Evolutionary conservation across 257 asterid genomes (phyloP).

Genomic region (Anisodus acutangulus): DNA sequence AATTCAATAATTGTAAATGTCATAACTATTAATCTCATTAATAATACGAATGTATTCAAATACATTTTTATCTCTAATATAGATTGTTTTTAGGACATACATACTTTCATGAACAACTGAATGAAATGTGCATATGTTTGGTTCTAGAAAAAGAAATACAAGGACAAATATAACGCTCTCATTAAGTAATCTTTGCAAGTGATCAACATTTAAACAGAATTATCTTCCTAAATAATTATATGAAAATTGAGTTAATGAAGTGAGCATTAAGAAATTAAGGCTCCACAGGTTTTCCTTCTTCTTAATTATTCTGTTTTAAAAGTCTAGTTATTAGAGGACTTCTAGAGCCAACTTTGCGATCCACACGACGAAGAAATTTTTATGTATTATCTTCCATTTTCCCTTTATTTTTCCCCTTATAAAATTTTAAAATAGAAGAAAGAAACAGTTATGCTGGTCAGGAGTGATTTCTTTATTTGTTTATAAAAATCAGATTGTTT

Average conservation of each 20-base stretch:
- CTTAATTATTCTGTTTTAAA: not conserved
- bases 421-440: not conserved
- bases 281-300: not conserved
- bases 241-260: not conserved
- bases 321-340: not conserved
- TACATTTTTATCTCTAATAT: no score
- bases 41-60: no score
- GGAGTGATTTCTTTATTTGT: not conserved
- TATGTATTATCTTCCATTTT: not conserved
- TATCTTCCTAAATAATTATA: constrained; percentile 11
- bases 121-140: not conserved
- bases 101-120: not conserved
- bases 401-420: not conserved
- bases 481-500: not conserved
- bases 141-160: not conserved
- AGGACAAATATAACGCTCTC: not conserved
- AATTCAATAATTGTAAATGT: no score
- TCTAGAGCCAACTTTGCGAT: not conserved
- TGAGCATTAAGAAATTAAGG: not conserved
- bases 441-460: not conserved
- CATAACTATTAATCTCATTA: no score
- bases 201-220: not conserved
- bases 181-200: not conserved
- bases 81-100: no score
- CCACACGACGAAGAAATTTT: not conserved